phyloP scores from a whole-genome alignment of 495 filamentous ascomycete species.

The Penicillium paradoxum region DNA sequence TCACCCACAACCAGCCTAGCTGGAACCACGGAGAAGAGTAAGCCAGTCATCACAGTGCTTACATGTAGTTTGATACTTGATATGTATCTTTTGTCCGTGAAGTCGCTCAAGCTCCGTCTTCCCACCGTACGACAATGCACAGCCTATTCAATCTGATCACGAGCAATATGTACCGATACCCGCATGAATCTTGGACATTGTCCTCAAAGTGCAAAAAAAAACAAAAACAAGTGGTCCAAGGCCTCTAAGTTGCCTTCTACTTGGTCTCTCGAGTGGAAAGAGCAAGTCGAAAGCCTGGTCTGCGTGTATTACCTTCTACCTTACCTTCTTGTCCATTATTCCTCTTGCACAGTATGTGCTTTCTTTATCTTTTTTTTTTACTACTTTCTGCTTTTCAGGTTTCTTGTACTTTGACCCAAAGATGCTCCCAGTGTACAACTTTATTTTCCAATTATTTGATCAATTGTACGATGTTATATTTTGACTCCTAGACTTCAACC shows the following conservation, averaged over 20 bases:
- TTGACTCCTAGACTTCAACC: background rate
- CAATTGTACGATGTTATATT: background rate
- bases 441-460: constrained; percentile 6
- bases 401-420: constrained; percentile 2
- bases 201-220: constrained; percentile 5
- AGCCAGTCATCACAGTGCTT: background rate
- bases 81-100: background rate
- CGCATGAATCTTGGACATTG: constrained; percentile 7
- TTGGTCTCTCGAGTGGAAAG: background rate
- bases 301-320: constrained; percentile 12
- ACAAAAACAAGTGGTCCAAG: constrained; percentile 1
- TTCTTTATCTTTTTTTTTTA: constrained; percentile 7
- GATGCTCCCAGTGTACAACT: constrained; percentile 3
- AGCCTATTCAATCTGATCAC: constrained; percentile 14
- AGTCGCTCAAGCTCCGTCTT: constrained; percentile 22
- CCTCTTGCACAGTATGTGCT: constrained; percentile 15
- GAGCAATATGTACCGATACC: constrained; percentile 29
- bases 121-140: constrained; percentile 26
- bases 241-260: background rate
- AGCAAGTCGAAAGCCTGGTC: constrained; percentile 7
- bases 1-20: constrained; percentile 23
- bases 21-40: constrained; percentile 23
- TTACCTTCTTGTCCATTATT: constrained; percentile 14
- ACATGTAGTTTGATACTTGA: background rate
- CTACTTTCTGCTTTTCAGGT: background rate